phyloP scores from a whole-genome alignment of 306 rosid genomes.

The Pyrus bretschneideri region DNA sequence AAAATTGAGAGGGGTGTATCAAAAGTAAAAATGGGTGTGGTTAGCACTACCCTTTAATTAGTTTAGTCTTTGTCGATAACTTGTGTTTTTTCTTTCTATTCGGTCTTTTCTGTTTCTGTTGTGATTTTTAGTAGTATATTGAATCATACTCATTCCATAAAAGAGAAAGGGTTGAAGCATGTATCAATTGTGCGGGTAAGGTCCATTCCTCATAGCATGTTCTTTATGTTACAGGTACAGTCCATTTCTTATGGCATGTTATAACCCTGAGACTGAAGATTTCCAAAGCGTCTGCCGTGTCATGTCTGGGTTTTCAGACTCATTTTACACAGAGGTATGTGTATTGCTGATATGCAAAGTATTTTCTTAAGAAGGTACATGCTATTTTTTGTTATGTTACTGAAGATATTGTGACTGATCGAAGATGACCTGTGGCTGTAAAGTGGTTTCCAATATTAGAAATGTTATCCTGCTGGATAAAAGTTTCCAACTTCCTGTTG shows the following conservation, averaged over 20 bases:
- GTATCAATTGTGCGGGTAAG: neutral
- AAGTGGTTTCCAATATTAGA: neutral
- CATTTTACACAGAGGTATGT: constrained; percentile 70
- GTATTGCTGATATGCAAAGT: neutral
- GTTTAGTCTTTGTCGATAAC: neutral
- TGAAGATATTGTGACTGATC: neutral
- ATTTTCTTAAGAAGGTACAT: neutral
- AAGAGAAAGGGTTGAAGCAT: too few relatives aligned
- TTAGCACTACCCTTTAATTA: too few relatives aligned
- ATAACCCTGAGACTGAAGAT: constrained; percentile 76
- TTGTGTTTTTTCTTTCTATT: neutral
- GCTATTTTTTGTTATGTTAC: neutral
- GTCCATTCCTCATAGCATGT: neutral
- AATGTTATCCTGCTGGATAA: neutral
- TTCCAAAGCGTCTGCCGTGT: constrained; percentile 93
- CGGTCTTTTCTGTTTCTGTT: neutral
- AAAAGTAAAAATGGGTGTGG: too few relatives aligned
- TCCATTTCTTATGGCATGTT: constrained; percentile 96
- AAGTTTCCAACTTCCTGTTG: neutral
- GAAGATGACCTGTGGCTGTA: neutral
- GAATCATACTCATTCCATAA: too few relatives aligned
- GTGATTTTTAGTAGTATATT: too few relatives aligned
- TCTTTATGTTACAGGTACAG: constrained; percentile 60
- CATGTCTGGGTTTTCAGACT: constrained; percentile 90
- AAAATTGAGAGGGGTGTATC: too few relatives aligned